Evolutionary conservation across 176 grass and related monocot species (phyloP).

Genomic region (Areca catechu): DNA sequence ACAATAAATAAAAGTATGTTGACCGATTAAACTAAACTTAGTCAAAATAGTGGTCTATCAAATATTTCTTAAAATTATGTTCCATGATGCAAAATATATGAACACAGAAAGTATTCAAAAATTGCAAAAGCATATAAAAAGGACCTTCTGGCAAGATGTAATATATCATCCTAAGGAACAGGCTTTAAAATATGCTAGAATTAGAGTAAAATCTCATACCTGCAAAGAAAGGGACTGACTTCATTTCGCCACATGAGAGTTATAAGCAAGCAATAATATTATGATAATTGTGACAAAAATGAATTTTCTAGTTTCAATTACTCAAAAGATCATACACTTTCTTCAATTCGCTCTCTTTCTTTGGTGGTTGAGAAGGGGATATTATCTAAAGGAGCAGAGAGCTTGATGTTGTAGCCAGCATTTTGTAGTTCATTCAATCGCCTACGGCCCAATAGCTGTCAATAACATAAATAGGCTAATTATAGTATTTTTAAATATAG

Average conservation of each 20-base stretch:
- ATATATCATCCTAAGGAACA: not conserved
- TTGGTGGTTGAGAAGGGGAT: constrained; percentile 62
- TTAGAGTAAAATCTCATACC: too few species aligned
- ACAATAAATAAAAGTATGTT: too few species aligned
- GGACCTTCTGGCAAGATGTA: not conserved
- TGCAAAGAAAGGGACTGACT: too few species aligned
- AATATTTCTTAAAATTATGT: too few species aligned
- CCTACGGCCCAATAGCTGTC: constrained; percentile 76
- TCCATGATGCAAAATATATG: too few species aligned
- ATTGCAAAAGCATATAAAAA: too few species aligned
- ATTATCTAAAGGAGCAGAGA: constrained; percentile 85
- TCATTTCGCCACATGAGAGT: too few species aligned
- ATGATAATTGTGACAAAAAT: not conserved
- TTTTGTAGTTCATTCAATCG: constrained; percentile 78
- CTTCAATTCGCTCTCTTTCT: constrained; percentile 75
- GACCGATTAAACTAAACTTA: too few species aligned
- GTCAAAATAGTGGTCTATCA: too few species aligned
- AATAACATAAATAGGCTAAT: constrained; percentile 8
- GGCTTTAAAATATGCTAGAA: not conserved
- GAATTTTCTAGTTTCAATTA: constrained; percentile 12
- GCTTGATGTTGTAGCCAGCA: constrained; percentile 76
- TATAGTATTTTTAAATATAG: not conserved
- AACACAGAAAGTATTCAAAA: too few species aligned
- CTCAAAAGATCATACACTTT: constrained; percentile 49
- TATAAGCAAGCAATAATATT: too few species aligned